phyloP scores from a whole-genome alignment of 139 green algal species.

The Parachlorella kessleri region DNA sequence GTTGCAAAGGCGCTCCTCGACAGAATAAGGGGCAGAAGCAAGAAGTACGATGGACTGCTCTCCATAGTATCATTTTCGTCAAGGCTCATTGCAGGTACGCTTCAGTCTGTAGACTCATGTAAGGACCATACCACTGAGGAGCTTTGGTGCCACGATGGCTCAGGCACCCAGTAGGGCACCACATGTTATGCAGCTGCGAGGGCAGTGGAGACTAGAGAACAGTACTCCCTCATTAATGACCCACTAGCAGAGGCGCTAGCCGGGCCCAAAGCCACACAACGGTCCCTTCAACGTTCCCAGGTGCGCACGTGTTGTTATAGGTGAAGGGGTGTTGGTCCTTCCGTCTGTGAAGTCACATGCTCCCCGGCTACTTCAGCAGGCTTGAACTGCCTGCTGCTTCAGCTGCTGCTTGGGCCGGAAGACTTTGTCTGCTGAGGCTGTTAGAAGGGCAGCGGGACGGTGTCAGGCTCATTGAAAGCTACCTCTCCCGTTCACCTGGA shows the following conservation, averaged over 20 bases:
- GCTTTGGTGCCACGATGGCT: neutral
- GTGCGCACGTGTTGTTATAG: neutral
- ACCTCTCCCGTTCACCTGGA: too few relatives aligned
- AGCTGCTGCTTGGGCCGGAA: too few relatives aligned
- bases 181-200: constrained; percentile 19
- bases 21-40: too few relatives aligned
- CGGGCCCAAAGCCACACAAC: neutral
- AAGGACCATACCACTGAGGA: neutral
- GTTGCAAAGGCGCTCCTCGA: too few relatives aligned
- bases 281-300: constrained; percentile 8
- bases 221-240: constrained; percentile 22
- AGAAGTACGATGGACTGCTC: constrained; percentile 32
- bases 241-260: constrained; percentile 28
- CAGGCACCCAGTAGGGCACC: neutral
- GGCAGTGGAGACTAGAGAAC: constrained; percentile 31
- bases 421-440: too few relatives aligned
- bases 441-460: too few relatives aligned
- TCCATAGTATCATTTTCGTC: constrained; percentile 27
- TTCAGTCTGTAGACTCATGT: neutral
- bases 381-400: neutral
- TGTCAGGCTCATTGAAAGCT: too few relatives aligned
- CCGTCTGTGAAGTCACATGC: neutral
- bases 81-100: constrained; percentile 25
- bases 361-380: neutral
- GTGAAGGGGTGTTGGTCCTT: neutral